Percentiles rank a stretch among this genome's conserved stretches.
These are phyloP conservation scores for Suillus subaureus DNA, from an alignment of 768 basidiomycete species.

Conservation along the genomic window DNA sequence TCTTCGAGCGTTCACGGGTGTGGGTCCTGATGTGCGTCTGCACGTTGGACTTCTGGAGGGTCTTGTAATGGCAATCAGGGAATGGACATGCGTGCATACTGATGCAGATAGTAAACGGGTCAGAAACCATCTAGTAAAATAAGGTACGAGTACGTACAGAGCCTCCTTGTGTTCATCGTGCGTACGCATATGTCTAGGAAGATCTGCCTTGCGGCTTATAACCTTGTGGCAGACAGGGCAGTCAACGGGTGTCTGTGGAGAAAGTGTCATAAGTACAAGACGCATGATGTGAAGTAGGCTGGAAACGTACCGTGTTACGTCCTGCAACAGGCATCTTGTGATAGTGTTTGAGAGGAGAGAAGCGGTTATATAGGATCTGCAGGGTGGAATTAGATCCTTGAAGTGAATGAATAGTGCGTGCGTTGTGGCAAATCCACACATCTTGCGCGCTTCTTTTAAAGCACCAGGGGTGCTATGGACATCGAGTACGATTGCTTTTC, in stretches of 20 bases:
- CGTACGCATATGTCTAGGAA: no score
- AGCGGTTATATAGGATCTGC: not conserved
- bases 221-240: no score
- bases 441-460: slow-evolving; percentile 24
- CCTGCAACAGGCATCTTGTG: not conserved
- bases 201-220: no score
- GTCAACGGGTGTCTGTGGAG: slow-evolving; percentile 13
- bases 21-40: no score
- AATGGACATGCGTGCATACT: no score
- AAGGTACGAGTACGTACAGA: no score
- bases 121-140: no score
- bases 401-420: slow-evolving; percentile 2
- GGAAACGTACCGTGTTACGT: not conserved
- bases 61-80: no score
- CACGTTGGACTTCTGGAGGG: no score
- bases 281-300: not conserved
- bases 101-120: no score
- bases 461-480: slow-evolving; percentile 19
- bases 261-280: not conserved
- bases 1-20: no score
- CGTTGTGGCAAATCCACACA: slow-evolving; percentile 7
- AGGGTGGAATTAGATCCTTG: not conserved
- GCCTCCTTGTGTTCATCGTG: no score
- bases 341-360: not conserved
- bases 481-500: slow-evolving; percentile 28